These are phyloP conservation scores for Populus tomentosa DNA, from an alignment of 441 rosid species.

Conservation along the genomic window DNA sequence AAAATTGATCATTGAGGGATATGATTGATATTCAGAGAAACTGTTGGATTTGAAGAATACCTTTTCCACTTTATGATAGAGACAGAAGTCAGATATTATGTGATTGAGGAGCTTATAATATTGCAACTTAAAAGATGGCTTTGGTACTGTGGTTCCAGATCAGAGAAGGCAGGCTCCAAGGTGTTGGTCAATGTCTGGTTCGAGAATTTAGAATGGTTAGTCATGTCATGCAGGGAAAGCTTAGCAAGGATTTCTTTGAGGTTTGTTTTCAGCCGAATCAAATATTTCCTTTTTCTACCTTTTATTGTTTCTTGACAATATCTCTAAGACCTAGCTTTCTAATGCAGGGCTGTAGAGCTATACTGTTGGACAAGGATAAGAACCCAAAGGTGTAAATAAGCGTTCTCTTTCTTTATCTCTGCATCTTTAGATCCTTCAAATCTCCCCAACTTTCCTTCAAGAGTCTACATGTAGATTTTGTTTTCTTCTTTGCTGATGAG, in stretches of 20 bases:
- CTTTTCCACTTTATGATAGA: background rate
- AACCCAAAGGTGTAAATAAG: constrained; percentile 62
- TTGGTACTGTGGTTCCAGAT: constrained; percentile 39
- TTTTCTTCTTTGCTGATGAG: background rate
- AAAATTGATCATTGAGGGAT: background rate
- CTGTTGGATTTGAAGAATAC: background rate
- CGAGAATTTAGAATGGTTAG: constrained; percentile 86
- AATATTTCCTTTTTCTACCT: background rate
- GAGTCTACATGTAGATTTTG: background rate
- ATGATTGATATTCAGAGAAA: background rate
- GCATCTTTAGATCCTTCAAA: background rate
- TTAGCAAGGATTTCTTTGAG: constrained; percentile 86
- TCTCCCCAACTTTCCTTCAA: background rate
- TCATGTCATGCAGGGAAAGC: constrained; percentile 69
- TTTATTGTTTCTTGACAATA: background rate
- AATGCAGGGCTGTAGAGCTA: constrained; percentile 90
- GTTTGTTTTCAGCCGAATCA: constrained; percentile 27
- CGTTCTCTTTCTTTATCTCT: constrained; percentile 5
- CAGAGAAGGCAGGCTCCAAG: constrained; percentile 84
- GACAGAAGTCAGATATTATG: background rate
- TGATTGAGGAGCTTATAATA: background rate
- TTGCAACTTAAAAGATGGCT: background rate
- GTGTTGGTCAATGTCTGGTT: constrained; percentile 68
- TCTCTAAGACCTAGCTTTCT: background rate
- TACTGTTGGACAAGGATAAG: constrained; percentile 80